Base-by-base conservation (phyloP, 2,329 filamentous ascomycete species). In the Pseudogymnoascus sp. region DNA sequence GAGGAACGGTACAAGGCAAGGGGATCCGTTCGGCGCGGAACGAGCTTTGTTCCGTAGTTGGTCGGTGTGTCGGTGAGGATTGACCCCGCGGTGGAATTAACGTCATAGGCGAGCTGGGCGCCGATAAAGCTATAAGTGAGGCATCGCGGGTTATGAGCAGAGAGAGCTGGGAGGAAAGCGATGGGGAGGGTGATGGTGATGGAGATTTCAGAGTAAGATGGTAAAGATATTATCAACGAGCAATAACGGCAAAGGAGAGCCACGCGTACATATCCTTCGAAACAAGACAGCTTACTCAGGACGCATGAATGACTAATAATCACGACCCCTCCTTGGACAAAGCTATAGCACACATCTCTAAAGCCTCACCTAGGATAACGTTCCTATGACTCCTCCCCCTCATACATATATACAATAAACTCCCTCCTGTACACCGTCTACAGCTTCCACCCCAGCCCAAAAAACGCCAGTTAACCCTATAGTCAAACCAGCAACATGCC, bases 401-500 rank as follows among this genome's bases (percentile, higher is more conserved):
- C 13, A 3, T n/a, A 53, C 10, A 53, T 50, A 26, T 29, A 29
- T 29, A 26, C 9, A 26, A 50, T 29, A 29, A 46, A 13, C 5
- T 23, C 11, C 11, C 42, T 46, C 21, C 11, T 15, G 15, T 38
- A 15, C 19, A 46, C 44, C 23, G 13, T 6, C 4, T 15, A 17
- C 7, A 3, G n/a, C 44, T 17, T 6, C 15, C 13, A 15, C 19
- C 46, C n/a, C n/a, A 19, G 17, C 11, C 2, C 46, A 7, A 17
- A n/a, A 31, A 13, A 6, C 26, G 4, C 26, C 9, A 53, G n/a
- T 5, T 21, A 9, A 26, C 26, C 6, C 26, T 9, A 29, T n/a
- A n/a, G 53, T 29, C 17, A 35, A 35, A 23, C 59, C 29, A 46
- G 6, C 38, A 62, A 21, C 56, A 65, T 40, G 42, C 67, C 67